Percentiles rank a stretch among this genome's conserved stretches.
phyloP scores from a whole-genome alignment of 1,284 basidiomycete species.

The Gymnopus androsaceus region DNA sequence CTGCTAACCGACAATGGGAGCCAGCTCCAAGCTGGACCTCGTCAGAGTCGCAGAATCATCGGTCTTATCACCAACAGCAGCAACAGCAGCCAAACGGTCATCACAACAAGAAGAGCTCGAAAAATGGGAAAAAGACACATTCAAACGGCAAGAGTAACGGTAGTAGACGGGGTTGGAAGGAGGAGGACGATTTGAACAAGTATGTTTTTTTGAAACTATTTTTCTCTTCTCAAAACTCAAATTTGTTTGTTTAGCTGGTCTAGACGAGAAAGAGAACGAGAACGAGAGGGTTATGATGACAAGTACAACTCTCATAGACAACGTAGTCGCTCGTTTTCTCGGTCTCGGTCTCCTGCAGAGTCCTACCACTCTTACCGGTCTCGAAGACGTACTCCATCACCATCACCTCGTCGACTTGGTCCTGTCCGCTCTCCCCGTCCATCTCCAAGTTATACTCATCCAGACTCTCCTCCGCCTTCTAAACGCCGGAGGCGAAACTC shows the following conservation, averaged over 20 bases:
- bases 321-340: conserved; percentile 52
- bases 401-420: conserved; percentile 28
- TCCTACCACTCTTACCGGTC: conserved; percentile 70
- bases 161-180: conserved; percentile 57
- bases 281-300: conserved; percentile 37
- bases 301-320: conserved; percentile 35
- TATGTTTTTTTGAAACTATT: conserved; percentile 35
- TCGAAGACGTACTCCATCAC: conserved; percentile 62
- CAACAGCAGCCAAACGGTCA: conserved; percentile 39
- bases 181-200: conserved; percentile 74
- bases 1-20: conserved; percentile 60
- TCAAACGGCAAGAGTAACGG: conserved; percentile 37
- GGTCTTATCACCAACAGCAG: conserved; percentile 18
- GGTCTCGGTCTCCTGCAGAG: conserved; percentile 58
- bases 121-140: conserved; percentile 38
- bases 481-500: conserved; percentile 55
- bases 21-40: conserved; percentile 63
- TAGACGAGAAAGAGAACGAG: conserved; percentile 47
- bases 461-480: conserved; percentile 46
- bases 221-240: conserved; percentile 16
- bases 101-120: conserved; percentile 34
- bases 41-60: conserved; percentile 34
- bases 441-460: not conserved
- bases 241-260: conserved; percentile 46
- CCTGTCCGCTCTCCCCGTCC: not conserved